A percentile compares a stretch with the other conserved stretches of the same genome.
These are phyloP conservation scores for Quercus parvula DNA, from an alignment of 306 rosid genomes.

Conservation along the genomic window DNA sequence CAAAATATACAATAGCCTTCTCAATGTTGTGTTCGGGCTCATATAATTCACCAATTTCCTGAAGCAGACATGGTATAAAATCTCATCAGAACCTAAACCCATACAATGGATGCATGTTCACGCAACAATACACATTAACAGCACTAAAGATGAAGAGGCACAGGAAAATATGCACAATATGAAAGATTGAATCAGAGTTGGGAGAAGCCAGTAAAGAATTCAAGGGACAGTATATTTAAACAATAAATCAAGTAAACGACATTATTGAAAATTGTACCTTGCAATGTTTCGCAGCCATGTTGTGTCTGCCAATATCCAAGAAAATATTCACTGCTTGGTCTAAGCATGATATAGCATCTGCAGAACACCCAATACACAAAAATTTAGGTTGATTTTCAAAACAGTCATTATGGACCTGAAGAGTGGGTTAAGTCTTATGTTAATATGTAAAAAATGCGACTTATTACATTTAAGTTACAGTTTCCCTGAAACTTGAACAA, in stretches of 20 bases:
- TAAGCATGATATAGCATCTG: constrained; percentile 49
- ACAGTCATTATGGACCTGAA: neutral
- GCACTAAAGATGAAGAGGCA: neutral
- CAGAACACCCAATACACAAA: neutral
- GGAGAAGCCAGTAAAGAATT: neutral
- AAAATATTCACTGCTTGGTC: constrained; percentile 42
- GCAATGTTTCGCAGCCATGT: constrained; percentile 48
- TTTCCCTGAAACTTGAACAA: neutral
- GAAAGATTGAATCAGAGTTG: neutral
- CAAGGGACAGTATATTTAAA: neutral
- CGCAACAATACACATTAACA: neutral
- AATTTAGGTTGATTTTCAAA: neutral
- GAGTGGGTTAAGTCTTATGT: neutral
- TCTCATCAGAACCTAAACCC: neutral
- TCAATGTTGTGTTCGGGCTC: constrained; percentile 34
- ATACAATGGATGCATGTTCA: neutral
- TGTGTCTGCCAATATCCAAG: constrained; percentile 42
- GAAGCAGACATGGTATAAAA: neutral
- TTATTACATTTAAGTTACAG: neutral
- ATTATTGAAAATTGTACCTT: constrained; percentile 25
- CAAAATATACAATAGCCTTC: constrained; percentile 33
- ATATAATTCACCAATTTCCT: constrained; percentile 50
- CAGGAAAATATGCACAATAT: neutral
- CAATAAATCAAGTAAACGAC: neutral
- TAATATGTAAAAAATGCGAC: neutral